Conservation (phyloP, 108 stramenopile genomes). For the Nitzschia sp. region DNA sequence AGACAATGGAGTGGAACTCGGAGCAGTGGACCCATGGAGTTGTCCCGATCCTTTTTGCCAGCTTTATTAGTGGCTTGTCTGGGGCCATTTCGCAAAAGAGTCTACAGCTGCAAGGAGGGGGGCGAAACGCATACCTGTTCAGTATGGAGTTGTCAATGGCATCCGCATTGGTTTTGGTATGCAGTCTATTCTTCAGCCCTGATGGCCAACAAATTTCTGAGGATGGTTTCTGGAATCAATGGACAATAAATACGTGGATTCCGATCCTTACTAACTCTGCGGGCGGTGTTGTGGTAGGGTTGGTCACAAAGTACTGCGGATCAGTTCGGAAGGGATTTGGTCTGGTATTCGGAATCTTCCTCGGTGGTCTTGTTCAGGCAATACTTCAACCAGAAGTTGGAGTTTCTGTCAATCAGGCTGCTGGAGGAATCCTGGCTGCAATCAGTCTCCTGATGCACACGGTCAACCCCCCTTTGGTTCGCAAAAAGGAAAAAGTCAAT, state of each 20-base stretch:
- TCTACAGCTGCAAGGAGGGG: constrained; percentile 57
- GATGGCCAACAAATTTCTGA: constrained; percentile 61
- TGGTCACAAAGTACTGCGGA: constrained; percentile 93
- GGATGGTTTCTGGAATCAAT: constrained; percentile 76
- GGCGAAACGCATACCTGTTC: constrained; percentile 83
- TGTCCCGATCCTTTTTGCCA: constrained; percentile 73
- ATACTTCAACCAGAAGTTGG: constrained; percentile 30
- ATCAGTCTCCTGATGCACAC: constrained; percentile 81
- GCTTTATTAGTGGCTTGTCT: constrained; percentile 84
- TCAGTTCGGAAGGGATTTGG: constrained; percentile 89
- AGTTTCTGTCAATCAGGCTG: constrained; percentile 57
- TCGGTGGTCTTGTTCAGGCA: constrained; percentile 72
- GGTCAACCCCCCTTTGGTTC: constrained; percentile 48
- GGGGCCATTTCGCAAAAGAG: constrained; percentile 90
- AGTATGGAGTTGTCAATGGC: constrained; percentile 86
- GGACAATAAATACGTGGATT: constrained; percentile 69
- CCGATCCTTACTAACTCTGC: constrained; percentile 85
- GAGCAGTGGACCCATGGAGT: constrained; percentile 75
- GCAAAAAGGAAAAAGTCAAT: too few species aligned
- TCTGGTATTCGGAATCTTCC: constrained; percentile 81
- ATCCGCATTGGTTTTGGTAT: constrained; percentile 42
- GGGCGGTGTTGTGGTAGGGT: constrained; percentile 92
- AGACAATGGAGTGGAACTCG: constrained; percentile 36
- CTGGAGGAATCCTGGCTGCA: constrained; percentile 74
- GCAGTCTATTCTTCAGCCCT: constrained; percentile 53